Conservation (phyloP, 2,329 filamentous ascomycete genomes). For the Fusarium phyllophilum region DNA sequence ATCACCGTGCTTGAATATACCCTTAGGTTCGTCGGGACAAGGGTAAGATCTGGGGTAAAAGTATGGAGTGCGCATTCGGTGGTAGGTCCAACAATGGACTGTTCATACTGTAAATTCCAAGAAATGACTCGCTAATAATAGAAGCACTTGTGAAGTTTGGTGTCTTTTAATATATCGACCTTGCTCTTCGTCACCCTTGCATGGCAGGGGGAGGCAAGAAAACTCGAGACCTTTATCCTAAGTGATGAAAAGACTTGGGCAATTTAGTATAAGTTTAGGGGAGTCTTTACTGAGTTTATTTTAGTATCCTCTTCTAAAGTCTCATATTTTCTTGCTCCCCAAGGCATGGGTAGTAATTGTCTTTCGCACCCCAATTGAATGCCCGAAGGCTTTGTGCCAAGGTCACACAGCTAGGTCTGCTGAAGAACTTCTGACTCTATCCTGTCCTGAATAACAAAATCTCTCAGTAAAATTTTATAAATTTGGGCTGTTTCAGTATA, state of each 20-base stretch:
- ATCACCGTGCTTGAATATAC: slow-evolving; percentile 15
- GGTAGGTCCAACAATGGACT: neutral
- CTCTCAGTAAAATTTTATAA: neutral
- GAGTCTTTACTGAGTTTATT: too few relatives aligned
- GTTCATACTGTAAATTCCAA: neutral
- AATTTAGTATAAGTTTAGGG: too few relatives aligned
- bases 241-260: too few relatives aligned
- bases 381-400: neutral
- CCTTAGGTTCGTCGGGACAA: neutral
- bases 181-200: neutral
- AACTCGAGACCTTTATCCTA: too few relatives aligned
- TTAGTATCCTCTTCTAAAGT: too few relatives aligned
- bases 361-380: neutral
- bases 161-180: neutral
- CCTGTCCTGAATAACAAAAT: neutral
- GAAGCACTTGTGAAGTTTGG: neutral
- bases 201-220: too few relatives aligned
- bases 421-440: neutral
- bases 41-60: slow-evolving; percentile 24
- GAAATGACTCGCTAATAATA: neutral
- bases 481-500: neutral
- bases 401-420: neutral
- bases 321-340: too few relatives aligned
- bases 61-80: neutral
- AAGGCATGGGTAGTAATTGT: neutral